Percentiles rank a stretch among this genome's conserved stretches.
Conservation (phyloP, 495 filamentous ascomycete genomes). For the Penicillium manginii region DNA sequence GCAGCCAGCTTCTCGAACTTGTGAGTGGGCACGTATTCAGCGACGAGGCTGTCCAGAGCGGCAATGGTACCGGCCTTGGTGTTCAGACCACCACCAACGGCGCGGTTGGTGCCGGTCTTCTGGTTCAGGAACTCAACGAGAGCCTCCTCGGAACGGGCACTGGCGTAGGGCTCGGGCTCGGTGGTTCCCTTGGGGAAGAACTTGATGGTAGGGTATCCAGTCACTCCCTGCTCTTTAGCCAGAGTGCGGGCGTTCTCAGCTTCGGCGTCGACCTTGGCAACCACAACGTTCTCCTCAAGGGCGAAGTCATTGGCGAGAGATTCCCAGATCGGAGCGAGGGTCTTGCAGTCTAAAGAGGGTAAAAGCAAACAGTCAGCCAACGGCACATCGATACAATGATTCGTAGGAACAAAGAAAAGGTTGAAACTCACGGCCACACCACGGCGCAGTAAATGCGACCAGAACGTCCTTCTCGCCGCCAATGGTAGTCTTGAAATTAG, state of each 20-base stretch:
- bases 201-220: slow-evolving; percentile 94
- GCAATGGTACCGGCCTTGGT: slow-evolving; percentile 80
- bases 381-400: slow-evolving; percentile 22
- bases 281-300: slow-evolving; percentile 73
- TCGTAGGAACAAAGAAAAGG: slow-evolving; percentile 6
- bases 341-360: slow-evolving; percentile 82
- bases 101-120: slow-evolving; percentile 86
- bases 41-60: slow-evolving; percentile 71
- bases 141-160: slow-evolving; percentile 76
- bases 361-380: slow-evolving; percentile 15
- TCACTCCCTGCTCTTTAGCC: slow-evolving; percentile 76
- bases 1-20: slow-evolving; percentile 61
- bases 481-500: slow-evolving; percentile 74
- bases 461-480: slow-evolving; percentile 88
- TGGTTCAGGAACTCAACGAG: slow-evolving; percentile 84
- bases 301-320: slow-evolving; percentile 80
- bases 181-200: slow-evolving; percentile 92
- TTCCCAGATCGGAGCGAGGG: slow-evolving; percentile 89
- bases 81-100: slow-evolving; percentile 79
- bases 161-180: slow-evolving; percentile 71
- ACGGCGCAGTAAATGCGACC: slow-evolving; percentile 95
- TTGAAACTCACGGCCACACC: slow-evolving; percentile 86
- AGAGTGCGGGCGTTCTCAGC: slow-evolving; percentile 78
- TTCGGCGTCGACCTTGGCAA: slow-evolving; percentile 95
- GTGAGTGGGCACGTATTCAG: slow-evolving; percentile 59